phyloP scores from a whole-genome alignment of 495 filamentous ascomycete species.

The Acidomyces sp. region DNA sequence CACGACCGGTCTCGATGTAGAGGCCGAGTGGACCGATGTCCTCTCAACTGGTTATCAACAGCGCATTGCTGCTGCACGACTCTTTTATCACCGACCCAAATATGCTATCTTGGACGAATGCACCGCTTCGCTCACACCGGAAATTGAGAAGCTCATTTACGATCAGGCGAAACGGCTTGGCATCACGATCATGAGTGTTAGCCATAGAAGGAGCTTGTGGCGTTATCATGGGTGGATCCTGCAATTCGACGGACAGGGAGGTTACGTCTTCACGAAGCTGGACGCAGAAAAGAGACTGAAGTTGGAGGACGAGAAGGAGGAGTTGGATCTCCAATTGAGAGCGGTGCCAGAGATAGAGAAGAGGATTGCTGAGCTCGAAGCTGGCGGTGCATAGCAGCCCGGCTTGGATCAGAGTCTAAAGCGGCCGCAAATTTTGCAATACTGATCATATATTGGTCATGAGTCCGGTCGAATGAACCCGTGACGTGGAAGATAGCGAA shows the following conservation, averaged over 20 bases:
- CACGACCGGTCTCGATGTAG: slow-evolving; percentile 70
- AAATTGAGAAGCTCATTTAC: slow-evolving; percentile 93
- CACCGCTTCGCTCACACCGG: slow-evolving; percentile 81
- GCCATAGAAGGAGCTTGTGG: slow-evolving; percentile 83
- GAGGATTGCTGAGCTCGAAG: slow-evolving; percentile 64
- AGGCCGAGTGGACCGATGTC: slow-evolving; percentile 91
- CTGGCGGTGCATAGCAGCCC: too few relatives aligned
- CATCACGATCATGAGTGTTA: slow-evolving; percentile 93
- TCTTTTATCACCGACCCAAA: slow-evolving; percentile 89
- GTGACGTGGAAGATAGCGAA: too few relatives aligned
- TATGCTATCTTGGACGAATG: slow-evolving; percentile 96
- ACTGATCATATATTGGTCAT: too few relatives aligned
- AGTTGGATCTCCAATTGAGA: slow-evolving; percentile 70
- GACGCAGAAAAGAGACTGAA: slow-evolving; percentile 76
- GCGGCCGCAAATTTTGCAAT: too few relatives aligned
- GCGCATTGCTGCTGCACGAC: slow-evolving; percentile 89
- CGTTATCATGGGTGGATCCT: slow-evolving; percentile 87
- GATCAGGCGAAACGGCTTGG: slow-evolving; percentile 82
- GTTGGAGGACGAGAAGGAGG: slow-evolving; percentile 94
- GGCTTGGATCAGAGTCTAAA: too few relatives aligned
- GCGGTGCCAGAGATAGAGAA: slow-evolving; percentile 78
- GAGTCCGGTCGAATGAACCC: too few relatives aligned
- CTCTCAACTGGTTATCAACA: slow-evolving; percentile 86
- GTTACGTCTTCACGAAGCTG: slow-evolving; percentile 77
- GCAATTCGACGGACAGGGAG: slow-evolving; percentile 90